Conservation (phyloP, 352 stramenopile species). For the Hyaloperonospora arabidopsidis region DNA sequence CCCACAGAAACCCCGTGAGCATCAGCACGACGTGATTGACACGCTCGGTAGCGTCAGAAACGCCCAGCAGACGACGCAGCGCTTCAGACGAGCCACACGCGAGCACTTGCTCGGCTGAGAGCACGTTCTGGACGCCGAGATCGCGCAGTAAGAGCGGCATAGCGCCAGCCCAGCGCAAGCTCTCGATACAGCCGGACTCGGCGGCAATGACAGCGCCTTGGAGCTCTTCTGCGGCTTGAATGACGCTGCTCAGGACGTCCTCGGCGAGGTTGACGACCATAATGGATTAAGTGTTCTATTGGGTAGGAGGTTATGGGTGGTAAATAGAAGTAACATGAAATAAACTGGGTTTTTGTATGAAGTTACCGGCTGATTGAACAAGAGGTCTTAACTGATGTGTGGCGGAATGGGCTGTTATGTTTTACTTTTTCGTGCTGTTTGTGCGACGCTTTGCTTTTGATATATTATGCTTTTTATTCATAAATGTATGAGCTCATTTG, state of each 20-base stretch:
- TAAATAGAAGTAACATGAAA: no score
- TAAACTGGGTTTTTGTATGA: no score
- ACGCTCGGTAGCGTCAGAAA: constrained; percentile 11
- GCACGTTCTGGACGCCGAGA: constrained; percentile 42
- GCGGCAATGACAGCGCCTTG: constrained; percentile 39
- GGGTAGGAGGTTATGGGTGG: no score
- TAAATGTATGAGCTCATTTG: no score
- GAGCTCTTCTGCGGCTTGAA: constrained; percentile 51
- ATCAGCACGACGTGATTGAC: constrained; percentile 47
- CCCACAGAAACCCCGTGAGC: constrained; percentile 53
- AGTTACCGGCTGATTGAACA: no score
- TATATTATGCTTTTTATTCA: no score
- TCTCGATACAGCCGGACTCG: constrained; percentile 51
- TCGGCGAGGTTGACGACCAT: constrained; percentile 45
- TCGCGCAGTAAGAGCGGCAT: constrained; percentile 62
- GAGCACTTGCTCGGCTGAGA: constrained; percentile 35
- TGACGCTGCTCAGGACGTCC: constrained; percentile 45
- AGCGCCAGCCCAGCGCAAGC: constrained; percentile 55
- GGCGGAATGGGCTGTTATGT: no score
- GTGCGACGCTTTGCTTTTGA: no score
- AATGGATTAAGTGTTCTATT: no score
- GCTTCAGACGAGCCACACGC: constrained; percentile 14
- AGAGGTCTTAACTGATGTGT: no score
- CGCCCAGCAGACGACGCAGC: constrained; percentile 19
- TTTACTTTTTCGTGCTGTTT: no score